These are phyloP conservation scores for Penicillium robsamsonii DNA, from an alignment of 495 filamentous ascomycete species.

Conservation along the genomic window DNA sequence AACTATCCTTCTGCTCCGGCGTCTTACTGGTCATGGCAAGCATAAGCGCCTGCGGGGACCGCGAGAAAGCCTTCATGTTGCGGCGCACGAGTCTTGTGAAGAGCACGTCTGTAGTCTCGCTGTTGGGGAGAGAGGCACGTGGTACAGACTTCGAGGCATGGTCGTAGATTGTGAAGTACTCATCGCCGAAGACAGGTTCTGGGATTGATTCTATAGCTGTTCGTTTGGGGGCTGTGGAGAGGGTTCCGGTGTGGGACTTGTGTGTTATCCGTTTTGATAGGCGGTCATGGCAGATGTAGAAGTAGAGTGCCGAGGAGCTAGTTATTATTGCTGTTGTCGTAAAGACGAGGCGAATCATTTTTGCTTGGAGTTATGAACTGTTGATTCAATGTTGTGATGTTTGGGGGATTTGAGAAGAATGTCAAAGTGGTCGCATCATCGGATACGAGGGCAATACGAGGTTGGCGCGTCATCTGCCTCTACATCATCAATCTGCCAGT, in stretches of 20 bases:
- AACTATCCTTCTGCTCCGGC: constrained; percentile 21
- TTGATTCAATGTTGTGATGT: not conserved
- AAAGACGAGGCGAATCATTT: constrained; percentile 18
- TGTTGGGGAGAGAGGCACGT: constrained; percentile 21
- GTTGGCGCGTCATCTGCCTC: constrained; percentile 9
- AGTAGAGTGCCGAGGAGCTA: constrained; percentile 21
- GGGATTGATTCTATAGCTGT: constrained; percentile 28
- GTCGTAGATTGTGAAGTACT: constrained; percentile 29
- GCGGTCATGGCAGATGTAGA: constrained; percentile 27
- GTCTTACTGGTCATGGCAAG: constrained; percentile 17
- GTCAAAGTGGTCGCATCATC: constrained; percentile 19
- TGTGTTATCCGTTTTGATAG: constrained; percentile 27
- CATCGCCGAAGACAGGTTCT: constrained; percentile 15
- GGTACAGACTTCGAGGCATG: constrained; percentile 22
- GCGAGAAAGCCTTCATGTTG: constrained; percentile 37
- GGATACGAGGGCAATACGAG: constrained; percentile 7
- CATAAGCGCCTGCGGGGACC: constrained; percentile 32
- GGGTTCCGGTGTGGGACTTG: constrained; percentile 18
- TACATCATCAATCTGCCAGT: not conserved
- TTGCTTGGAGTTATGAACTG: not conserved
- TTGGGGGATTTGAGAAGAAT: not conserved
- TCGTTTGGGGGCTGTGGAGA: constrained; percentile 12
- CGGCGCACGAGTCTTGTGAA: constrained; percentile 33
- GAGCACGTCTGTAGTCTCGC: constrained; percentile 14
- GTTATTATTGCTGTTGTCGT: constrained; percentile 24